These are phyloP conservation scores for Evansstolkia leycettana DNA, from an alignment of 495 filamentous ascomycete species.

Conservation along the genomic window DNA sequence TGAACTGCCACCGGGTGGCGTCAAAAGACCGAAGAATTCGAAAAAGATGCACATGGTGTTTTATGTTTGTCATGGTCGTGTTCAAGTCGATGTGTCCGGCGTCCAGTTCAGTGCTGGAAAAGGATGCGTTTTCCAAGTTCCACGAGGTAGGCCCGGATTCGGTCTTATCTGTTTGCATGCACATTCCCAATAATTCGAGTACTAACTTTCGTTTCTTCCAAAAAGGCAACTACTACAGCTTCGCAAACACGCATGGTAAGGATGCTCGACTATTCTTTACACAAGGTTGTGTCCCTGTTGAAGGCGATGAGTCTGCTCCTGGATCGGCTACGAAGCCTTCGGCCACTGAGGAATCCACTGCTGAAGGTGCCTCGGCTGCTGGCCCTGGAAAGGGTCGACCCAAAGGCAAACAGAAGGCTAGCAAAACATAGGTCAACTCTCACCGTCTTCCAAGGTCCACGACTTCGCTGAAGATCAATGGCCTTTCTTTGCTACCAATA, in stretches of 20 bases:
- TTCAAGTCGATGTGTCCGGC: constrained; percentile 60
- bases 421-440: constrained; percentile 2
- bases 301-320: constrained; percentile 14
- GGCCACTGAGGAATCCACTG: constrained; percentile 17
- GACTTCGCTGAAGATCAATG: too few species aligned
- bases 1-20: constrained; percentile 66
- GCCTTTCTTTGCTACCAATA: too few species aligned
- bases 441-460: too few species aligned
- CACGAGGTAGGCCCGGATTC: constrained; percentile 53
- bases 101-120: constrained; percentile 72
- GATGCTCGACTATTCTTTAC: constrained; percentile 74
- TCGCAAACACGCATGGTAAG: constrained; percentile 55
- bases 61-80: constrained; percentile 70
- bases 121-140: constrained; percentile 86
- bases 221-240: constrained; percentile 84
- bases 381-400: constrained; percentile 21
- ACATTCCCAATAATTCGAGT: too few species aligned
- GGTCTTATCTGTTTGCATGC: constrained; percentile 3
- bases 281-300: constrained; percentile 52
- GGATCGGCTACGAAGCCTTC: constrained; percentile 15
- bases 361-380: constrained; percentile 6
- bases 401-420: constrained; percentile 28
- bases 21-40: constrained; percentile 81
- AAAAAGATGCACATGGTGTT: constrained; percentile 94
- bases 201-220: too few species aligned